A percentile compares a stretch with the other conserved stretches of the same genome.
These are phyloP conservation scores for Mycena sanguinolenta DNA, from an alignment of 768 basidiomycete species.

Conservation along the genomic window DNA sequence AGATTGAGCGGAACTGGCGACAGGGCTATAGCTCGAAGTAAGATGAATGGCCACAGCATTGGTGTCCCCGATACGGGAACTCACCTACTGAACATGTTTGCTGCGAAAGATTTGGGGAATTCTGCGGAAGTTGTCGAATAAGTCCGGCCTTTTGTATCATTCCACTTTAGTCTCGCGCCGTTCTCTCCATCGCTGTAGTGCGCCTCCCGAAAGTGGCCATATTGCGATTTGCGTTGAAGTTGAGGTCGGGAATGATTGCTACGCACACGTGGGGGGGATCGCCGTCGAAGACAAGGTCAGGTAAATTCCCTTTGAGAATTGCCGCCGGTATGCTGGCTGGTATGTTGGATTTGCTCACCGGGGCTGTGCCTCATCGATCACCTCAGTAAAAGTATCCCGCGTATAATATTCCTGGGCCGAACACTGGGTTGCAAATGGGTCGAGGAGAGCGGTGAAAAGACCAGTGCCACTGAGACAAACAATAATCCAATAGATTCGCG, in stretches of 20 bases:
- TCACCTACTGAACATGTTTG: too few species aligned
- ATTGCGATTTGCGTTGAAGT: conserved; percentile 18
- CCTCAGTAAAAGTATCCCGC: neutral
- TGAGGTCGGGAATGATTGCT: conserved; percentile 8
- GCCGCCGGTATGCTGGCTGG: conserved; percentile 16
- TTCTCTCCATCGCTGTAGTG: conserved; percentile 26
- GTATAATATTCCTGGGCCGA: conserved; percentile 22
- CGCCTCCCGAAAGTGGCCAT: conserved; percentile 29
- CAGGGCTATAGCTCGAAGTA: too few species aligned
- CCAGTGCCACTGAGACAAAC: neutral
- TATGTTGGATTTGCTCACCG: conserved; percentile 8
- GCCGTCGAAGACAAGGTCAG: conserved; percentile 26
- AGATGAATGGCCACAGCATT: too few species aligned
- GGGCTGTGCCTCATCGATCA: conserved; percentile 32
- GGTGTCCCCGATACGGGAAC: too few species aligned
- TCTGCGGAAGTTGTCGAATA: conserved; percentile 23
- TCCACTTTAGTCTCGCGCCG: conserved; percentile 29
- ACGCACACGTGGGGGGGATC: conserved; percentile 24
- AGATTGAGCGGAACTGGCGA: too few species aligned
- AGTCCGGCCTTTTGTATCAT: conserved; percentile 41
- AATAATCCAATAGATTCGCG: neutral
- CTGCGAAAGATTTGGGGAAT: conserved; percentile 37
- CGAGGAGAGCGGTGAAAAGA: conserved; percentile 12
- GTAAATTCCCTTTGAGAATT: conserved; percentile 12
- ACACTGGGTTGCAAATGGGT: conserved; percentile 14